A percentile compares a stretch with the other conserved stretches of the same genome.
phyloP scores from a whole-genome alignment of 2,329 filamentous ascomycete species.

The Nothopassalora personata region DNA sequence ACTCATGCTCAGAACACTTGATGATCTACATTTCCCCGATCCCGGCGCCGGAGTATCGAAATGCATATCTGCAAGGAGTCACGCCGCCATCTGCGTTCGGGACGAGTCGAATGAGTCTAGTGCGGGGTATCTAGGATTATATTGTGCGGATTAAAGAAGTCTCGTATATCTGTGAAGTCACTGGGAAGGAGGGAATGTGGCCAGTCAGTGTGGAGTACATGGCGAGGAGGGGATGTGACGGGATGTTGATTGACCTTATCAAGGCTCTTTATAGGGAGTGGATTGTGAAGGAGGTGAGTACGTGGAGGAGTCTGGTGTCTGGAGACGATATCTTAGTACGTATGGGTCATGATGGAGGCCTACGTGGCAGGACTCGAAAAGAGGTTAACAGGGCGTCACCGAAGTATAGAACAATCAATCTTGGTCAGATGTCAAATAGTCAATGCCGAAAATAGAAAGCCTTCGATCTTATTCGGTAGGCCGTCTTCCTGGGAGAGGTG shows the following conservation, averaged over 20 bases:
- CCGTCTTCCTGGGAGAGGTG: too few relatives aligned
- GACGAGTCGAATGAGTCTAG: constrained; percentile 44
- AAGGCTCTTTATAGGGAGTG: constrained; percentile 48
- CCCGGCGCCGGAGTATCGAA: constrained; percentile 41
- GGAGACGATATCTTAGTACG: too few relatives aligned
- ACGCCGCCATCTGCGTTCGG: constrained; percentile 45
- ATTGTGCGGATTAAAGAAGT: constrained; percentile 40
- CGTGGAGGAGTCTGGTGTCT: too few relatives aligned
- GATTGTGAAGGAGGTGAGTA: constrained; percentile 34
- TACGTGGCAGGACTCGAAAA: too few relatives aligned
- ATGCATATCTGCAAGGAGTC: constrained; percentile 41
- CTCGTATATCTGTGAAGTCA: constrained; percentile 45
- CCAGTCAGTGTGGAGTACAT: constrained; percentile 56
- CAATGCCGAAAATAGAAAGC: too few relatives aligned
- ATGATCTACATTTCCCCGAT: constrained; percentile 46
- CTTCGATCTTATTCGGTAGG: too few relatives aligned
- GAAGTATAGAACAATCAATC: too few relatives aligned
- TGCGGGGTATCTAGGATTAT: constrained; percentile 45
- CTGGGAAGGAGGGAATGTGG: constrained; percentile 45
- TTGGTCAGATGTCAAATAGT: too few relatives aligned
- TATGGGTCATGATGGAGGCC: too few relatives aligned
- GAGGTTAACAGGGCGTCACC: too few relatives aligned
- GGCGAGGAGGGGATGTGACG: constrained; percentile 57
- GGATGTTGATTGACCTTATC: constrained; percentile 51
- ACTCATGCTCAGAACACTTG: constrained; percentile 47